Percentiles rank a stretch among this genome's conserved stretches.
Conservation (phyloP, 2,329 filamentous ascomycete species). For the Colletotrichum chlorophyti region DNA sequence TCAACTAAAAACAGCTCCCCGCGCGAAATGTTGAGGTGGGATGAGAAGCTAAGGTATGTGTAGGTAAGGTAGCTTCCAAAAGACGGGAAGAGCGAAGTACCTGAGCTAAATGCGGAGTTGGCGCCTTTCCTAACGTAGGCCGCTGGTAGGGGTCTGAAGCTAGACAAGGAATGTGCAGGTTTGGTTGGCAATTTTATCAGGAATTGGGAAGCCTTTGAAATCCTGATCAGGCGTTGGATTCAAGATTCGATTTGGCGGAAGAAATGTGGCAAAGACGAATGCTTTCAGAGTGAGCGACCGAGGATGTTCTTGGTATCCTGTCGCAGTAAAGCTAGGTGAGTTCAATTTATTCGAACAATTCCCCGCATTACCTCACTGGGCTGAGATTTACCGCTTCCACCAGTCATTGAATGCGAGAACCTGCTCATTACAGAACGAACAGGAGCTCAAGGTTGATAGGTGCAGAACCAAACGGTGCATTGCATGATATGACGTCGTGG, state of each 20-base stretch:
- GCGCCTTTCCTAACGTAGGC: conserved; percentile 25
- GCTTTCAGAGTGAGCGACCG: not conserved
- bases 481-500: conserved; percentile 28
- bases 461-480: too few relatives aligned
- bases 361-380: conserved; percentile 19
- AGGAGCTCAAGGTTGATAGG: conserved; percentile 13
- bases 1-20: conserved; percentile 10
- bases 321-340: too few relatives aligned
- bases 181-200: conserved; percentile 25
- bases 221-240: conserved; percentile 15
- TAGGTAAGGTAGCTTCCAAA: conserved; percentile 5
- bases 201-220: conserved; percentile 12
- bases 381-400: conserved; percentile 13
- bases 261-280: not conserved
- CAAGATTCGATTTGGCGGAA: too few relatives aligned
- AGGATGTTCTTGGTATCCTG: too few relatives aligned
- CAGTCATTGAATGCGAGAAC: not conserved
- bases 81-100: conserved; percentile 16
- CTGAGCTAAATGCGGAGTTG: conserved; percentile 13
- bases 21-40: conserved; percentile 25
- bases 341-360: too few relatives aligned
- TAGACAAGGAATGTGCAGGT: conserved; percentile 28
- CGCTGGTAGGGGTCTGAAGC: conserved; percentile 26
- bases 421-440: conserved; percentile 17
- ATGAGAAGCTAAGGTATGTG: not conserved